Evolutionary conservation across 768 basidiomycete genomes (phyloP).

Genomic region (Calocybe indica): DNA sequence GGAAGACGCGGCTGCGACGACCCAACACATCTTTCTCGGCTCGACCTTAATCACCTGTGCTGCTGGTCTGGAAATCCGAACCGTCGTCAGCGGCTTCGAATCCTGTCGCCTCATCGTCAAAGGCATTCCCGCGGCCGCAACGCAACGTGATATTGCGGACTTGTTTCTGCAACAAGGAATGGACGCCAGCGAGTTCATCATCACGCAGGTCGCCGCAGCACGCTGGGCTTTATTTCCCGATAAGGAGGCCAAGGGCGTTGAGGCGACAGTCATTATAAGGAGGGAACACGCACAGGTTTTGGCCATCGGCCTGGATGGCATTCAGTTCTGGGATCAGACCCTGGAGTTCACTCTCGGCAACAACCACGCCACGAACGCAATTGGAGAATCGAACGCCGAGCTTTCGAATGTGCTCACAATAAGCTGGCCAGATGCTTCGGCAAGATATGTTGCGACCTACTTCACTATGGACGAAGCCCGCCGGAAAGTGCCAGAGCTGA

Average conservation of each 20-base stretch:
- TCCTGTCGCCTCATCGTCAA: slow-evolving; percentile 40
- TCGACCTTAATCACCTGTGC: slow-evolving; percentile 44
- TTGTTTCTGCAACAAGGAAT: slow-evolving; percentile 40
- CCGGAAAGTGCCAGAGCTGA: slow-evolving; percentile 27
- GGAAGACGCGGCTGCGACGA: slow-evolving; percentile 35
- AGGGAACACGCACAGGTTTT: slow-evolving; percentile 32
- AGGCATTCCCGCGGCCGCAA: slow-evolving; percentile 37
- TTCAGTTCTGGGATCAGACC: slow-evolving; percentile 37
- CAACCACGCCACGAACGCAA: slow-evolving; percentile 31
- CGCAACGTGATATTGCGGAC: slow-evolving; percentile 30
- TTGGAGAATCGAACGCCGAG: slow-evolving; percentile 24
- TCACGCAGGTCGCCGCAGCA: no score
- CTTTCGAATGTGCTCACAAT: slow-evolving; percentile 37
- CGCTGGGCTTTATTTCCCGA: no score
- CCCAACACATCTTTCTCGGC: slow-evolving; percentile 37
- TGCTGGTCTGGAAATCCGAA: slow-evolving; percentile 41
- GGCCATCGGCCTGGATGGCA: slow-evolving; percentile 38
- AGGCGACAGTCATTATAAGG: background rate
- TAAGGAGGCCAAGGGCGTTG: no score
- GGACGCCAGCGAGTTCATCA: no score
- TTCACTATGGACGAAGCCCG: slow-evolving; percentile 21
- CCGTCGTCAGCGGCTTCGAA: slow-evolving; percentile 45
- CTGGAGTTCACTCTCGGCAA: slow-evolving; percentile 37
- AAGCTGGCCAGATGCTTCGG: slow-evolving; percentile 46
- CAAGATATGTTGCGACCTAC: slow-evolving; percentile 40